phyloP scores from a whole-genome alignment of 108 stramenopile genomes.

The Skeletonema costatum region DNA sequence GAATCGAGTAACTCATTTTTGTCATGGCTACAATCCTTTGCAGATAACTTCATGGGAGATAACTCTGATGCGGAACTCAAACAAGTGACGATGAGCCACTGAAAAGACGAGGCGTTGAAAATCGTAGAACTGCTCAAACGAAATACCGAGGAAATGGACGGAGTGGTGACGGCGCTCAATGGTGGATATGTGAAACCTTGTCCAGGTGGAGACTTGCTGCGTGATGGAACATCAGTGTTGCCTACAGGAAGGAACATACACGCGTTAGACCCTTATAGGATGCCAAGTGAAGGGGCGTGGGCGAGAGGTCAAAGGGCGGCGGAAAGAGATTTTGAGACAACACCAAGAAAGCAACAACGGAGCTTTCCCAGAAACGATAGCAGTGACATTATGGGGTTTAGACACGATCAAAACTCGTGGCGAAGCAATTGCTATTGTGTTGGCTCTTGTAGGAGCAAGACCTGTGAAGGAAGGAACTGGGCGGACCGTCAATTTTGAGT shows the following conservation, averaged over 20 bases:
- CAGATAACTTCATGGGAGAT: conserved; percentile 21
- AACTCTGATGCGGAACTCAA: background rate
- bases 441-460: conserved; percentile 80
- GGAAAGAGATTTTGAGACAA: conserved; percentile 74
- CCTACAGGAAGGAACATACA: conserved; percentile 88
- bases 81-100: conserved; percentile 8
- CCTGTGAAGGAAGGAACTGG: conserved; percentile 85
- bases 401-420: conserved; percentile 87
- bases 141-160: conserved; percentile 76
- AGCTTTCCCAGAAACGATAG: conserved; percentile 78
- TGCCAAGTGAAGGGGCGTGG: conserved; percentile 86
- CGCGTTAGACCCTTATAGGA: conserved; percentile 86
- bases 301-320: conserved; percentile 70
- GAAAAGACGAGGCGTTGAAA: conserved; percentile 52
- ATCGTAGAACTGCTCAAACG: conserved; percentile 59
- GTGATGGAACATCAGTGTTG: conserved; percentile 78
- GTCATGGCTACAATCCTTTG: conserved; percentile 28
- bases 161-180: conserved; percentile 60
- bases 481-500: conserved; percentile 74
- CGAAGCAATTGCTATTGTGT: conserved; percentile 85
- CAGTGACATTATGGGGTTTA: conserved; percentile 85
- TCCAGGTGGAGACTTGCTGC: conserved; percentile 79
- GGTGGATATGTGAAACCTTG: conserved; percentile 76
- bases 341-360: conserved; percentile 65
- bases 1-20: conserved; percentile 13